Evolutionary conservation across 805 yeast genomes (phyloP), one percentile per base, ranked within the genome.

Genomic region (Saturnispora serradocipensis): DNA sequence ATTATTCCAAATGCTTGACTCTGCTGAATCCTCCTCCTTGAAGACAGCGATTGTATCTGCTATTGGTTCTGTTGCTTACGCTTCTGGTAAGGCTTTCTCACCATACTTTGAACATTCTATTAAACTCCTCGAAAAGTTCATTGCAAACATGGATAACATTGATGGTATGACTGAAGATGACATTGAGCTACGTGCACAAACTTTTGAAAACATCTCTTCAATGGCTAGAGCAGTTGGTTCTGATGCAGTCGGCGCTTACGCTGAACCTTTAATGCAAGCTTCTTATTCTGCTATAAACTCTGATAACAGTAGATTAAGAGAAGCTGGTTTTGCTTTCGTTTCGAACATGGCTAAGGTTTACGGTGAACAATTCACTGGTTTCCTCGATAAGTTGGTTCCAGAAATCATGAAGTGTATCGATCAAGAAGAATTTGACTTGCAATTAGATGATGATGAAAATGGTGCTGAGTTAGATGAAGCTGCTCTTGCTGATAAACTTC

Each of bases 211-310:
- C 63, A 80, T 93, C 58, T 86, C 97, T 44, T 85, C 97, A 15
- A 83, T 93, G 86, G 97, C 96, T 51, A 81, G 90, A 68, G 97
- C 99, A 52, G 97, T 93, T 54, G 96, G 97, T 56, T 85, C 93
- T 51, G 91, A 85, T 60, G 75, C 88, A 0, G 93, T 93, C 72
- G 80, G 87, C 42, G 81, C 86, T 44, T 88, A 79, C 66, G 96
- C 97, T 48, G 82, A 83, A 64, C 91, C 96, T 25, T 77, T 90
- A 66, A 87, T 89, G 59, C 86, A 86, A 65, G 88, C 97, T 54
- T 90, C 97, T 28, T 85, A 88, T 65, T 74, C 74, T 53, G 83
- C 95, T 51, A 77, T 91, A 59, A 76, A 80, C 58, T 80, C 91
- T 34, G 86, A 84, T 51, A 83, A 84, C 66, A 78, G 90, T 43